Evolutionary conservation across 176 grass and related monocot genomes (phyloP), one percentile per base, ranked within the genome.

Genomic region (Alloteropsis semialata): DNA sequence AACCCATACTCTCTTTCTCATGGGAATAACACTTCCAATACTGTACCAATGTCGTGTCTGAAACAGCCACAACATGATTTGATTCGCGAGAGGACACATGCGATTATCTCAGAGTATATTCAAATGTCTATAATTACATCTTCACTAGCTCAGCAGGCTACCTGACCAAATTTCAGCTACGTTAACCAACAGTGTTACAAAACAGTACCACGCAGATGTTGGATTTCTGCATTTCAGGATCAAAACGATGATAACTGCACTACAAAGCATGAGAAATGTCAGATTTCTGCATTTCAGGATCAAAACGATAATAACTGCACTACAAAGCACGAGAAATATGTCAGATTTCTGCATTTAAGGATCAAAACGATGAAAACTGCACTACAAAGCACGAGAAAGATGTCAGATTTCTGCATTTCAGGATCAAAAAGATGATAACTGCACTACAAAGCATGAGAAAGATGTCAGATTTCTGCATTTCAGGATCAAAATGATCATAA

Each of bases 21-120:
- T 12, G 84, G 85, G 39, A 75, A 90, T 68, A 94, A 90, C 60
- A 91, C 46, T 74, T 88, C 85, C 76, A 90, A 89, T 41, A 90
- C 88, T 51, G 86, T 69, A 81, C 91, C 87, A 43, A 94, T 94
- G 68, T 88, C 82, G 86, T 92, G 91, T 87, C 88, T 78, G 91
- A 92, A 39, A 87, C 88, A 90, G 74, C 44, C 73, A 82, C 22
- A 14, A 4, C 56, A 13, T 54, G 6, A 54, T 3, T n/a, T n/a
- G 6, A 54, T 3, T n/a, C 10, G 69, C 38, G 74, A 82, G 1
- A 39, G 17, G 3, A 13, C 28, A 78, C 8, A 29, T 29, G 19
- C 5, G 28, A 39, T 30, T 66, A 56, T 65, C 77, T 46, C 38
- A 24, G 7, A 66, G 34, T 67, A 38, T 46, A 29, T 11, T 9